Evolutionary conservation across 768 basidiomycete species (phyloP).

Genomic region (Auricularia auricula-judae): DNA sequence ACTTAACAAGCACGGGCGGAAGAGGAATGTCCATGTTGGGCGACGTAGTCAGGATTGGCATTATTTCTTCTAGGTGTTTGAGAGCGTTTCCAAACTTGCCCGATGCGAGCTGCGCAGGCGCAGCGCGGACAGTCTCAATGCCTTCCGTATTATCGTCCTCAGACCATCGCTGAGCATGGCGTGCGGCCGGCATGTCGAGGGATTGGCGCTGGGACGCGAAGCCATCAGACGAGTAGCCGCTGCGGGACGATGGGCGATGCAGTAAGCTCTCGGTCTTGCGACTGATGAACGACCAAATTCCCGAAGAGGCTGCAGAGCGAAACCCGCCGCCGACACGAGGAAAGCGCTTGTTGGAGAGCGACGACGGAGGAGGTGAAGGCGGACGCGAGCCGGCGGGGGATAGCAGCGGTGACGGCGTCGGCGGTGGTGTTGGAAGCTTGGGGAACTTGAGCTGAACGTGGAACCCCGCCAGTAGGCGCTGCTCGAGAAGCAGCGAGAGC

Average conservation of each 20-base stretch:
- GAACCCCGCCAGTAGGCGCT: constrained; percentile 41
- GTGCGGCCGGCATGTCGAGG: neutral
- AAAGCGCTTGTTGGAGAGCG: constrained; percentile 5
- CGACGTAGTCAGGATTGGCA: neutral
- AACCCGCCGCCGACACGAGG: constrained; percentile 6
- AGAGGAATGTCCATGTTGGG: neutral
- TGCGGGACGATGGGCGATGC: constrained; percentile 8
- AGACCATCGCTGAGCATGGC: neutral
- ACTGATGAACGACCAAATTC: constrained; percentile 26
- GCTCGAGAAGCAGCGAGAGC: constrained; percentile 50
- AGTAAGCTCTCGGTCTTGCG: constrained; percentile 26
- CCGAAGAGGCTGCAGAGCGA: constrained; percentile 13
- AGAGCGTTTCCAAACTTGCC: neutral
- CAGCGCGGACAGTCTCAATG: neutral
- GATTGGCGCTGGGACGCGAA: neutral
- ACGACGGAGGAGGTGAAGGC: neutral
- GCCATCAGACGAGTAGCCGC: neutral
- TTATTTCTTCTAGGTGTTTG: neutral
- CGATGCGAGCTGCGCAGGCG: neutral
- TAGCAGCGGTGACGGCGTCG: constrained; percentile 1
- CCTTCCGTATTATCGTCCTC: neutral
- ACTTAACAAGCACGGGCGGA: constrained; percentile 29
- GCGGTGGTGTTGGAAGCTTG: constrained; percentile 1
- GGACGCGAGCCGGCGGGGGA: neutral
- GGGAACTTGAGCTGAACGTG: constrained; percentile 37